Evolutionary conservation across 371 early-diverging fungal species (phyloP), one percentile per base, ranked within the genome.

Genomic region (Mycotypha africana): DNA sequence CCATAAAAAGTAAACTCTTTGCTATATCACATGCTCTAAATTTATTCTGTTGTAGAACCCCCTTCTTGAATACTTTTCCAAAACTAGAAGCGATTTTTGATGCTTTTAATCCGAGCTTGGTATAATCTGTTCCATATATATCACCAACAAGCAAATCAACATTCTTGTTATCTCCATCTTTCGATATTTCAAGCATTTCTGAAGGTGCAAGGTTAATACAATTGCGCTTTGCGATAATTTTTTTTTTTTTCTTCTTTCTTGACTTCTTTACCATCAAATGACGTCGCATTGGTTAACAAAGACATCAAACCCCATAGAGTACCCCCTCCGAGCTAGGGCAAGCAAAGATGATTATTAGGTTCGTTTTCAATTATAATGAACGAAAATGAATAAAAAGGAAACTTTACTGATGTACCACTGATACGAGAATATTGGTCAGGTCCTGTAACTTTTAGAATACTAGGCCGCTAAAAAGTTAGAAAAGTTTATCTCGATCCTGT

Each of bases 71-170:
- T 17, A 95, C 95, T 51, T 95, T 96, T 26, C 92, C 96, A 82
- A 95, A 93, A 11, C 92, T 91, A 3, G 93, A 90, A 7, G 97
- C 97, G 56, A 95, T 95, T 23, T 92, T 86, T 11, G 95, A 77
- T 1, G 90, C 79, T 58, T 95, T 94, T 24, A 95, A 76, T 0
- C 98, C 92, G 37, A 91, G 74, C 60, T 85, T 88, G 41, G 67
- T 74, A 59, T 92, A 92, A 59, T 89, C 84, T 34, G 85, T 75
- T 22, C 97, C 97, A 60, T 97, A 97, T 49, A 97, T 97, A 62
- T 97, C 97, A 36, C 97, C 97, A 12, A 93, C 97, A 51, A 95
- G 63, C 82, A 97, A 85, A 61, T 97, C 83, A 2, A 97, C 93
- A 56, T 89, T 91, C 22, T 76, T 79, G 67, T 97, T 95, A 66